phyloP scores from a whole-genome alignment of 1,284 basidiomycete species.

The Microbotryomycetes sp. region DNA sequence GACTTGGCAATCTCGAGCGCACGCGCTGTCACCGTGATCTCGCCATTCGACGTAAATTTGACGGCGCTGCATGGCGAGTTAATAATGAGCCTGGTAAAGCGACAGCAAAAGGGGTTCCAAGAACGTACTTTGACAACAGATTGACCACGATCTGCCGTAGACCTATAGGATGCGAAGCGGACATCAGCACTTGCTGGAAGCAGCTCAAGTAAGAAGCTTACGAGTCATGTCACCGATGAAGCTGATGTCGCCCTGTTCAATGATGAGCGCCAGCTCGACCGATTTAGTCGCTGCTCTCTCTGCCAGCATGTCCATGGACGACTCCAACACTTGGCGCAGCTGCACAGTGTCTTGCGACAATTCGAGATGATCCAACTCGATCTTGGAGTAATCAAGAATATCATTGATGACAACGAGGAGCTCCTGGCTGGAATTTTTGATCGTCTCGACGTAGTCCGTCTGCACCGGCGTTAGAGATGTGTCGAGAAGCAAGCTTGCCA shows the following conservation, averaged over 20 bases:
- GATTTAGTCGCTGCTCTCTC: conserved; percentile 28
- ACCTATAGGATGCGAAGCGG: not conserved
- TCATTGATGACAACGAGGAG: conserved; percentile 31
- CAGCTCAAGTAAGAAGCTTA: not conserved
- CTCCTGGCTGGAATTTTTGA: conserved; percentile 31
- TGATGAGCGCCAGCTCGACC: conserved; percentile 26
- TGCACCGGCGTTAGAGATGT: conserved; percentile 26
- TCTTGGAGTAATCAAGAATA: conserved; percentile 31
- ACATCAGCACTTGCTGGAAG: not conserved
- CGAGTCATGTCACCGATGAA: conserved; percentile 26
- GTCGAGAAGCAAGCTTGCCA: conserved; percentile 26
- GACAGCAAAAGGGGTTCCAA: no score
- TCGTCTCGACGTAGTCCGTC: conserved; percentile 28
- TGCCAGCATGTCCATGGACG: conserved; percentile 31
- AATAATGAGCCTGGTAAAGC: not conserved
- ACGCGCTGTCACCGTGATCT: conserved; percentile 23
- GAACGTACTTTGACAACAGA: conserved; percentile 23
- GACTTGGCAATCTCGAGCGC: not conserved
- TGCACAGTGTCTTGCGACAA: conserved; percentile 17
- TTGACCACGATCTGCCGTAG: conserved; percentile 31
- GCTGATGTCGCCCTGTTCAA: conserved; percentile 28
- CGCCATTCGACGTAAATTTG: conserved; percentile 27
- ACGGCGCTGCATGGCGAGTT: conserved; percentile 12
- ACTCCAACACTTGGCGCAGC: conserved; percentile 22
- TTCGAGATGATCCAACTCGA: conserved; percentile 31